These are phyloP conservation scores for Alternaria arborescens DNA, from an alignment of 2,329 filamentous ascomycete species.

Conservation along the genomic window DNA sequence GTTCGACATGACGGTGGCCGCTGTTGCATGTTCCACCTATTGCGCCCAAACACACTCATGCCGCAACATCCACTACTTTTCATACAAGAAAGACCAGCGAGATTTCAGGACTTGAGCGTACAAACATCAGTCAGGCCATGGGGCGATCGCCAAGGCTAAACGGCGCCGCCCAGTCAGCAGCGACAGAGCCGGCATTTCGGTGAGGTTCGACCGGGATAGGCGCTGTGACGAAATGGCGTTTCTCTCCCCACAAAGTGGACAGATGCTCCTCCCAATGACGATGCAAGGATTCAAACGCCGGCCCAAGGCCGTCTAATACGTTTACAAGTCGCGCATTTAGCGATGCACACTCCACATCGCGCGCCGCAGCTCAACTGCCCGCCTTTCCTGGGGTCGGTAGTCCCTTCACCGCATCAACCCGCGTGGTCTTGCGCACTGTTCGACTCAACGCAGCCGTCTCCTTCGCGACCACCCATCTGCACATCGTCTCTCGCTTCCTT, in stretches of 20 bases:
- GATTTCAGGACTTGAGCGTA: conserved; percentile 10
- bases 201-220: conserved; percentile 15
- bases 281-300: conserved; percentile 20
- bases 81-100: background rate
- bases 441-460: conserved; percentile 13
- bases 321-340: conserved; percentile 20
- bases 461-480: conserved; percentile 6
- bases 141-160: conserved; percentile 4
- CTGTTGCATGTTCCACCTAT: conserved; percentile 1
- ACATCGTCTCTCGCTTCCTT: background rate
- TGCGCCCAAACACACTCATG: background rate
- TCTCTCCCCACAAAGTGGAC: conserved; percentile 29
- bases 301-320: conserved; percentile 19
- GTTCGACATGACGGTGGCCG: conserved; percentile 1
- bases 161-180: conserved; percentile 7
- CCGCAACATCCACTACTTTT: background rate
- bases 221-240: conserved; percentile 27
- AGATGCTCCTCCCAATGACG: conserved; percentile 24
- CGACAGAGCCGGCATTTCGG: conserved; percentile 3
- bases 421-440: conserved; percentile 5
- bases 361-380: conserved; percentile 28
- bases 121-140: background rate
- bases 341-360: conserved; percentile 30
- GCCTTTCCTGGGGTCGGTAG: conserved; percentile 30
- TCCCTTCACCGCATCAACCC: conserved; percentile 30